Percentiles rank a stretch among this genome's conserved stretches.
Conservation (phyloP, 2,329 filamentous ascomycete genomes). For the Geosmithia putterillii region DNA sequence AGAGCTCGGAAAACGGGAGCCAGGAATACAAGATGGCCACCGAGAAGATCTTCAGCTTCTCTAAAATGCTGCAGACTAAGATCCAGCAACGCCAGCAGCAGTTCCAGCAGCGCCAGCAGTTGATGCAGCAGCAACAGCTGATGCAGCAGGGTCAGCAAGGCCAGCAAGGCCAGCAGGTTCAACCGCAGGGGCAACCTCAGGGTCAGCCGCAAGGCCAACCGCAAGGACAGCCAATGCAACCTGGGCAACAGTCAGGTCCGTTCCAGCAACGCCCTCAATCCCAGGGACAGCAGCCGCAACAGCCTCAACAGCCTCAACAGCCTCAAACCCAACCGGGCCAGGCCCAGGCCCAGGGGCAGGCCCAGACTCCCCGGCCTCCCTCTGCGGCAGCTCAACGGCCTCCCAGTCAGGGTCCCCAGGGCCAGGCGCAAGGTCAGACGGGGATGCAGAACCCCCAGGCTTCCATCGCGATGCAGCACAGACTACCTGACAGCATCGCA, state of each 20-base stretch:
- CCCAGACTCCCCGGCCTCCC: slow-evolving; percentile 5
- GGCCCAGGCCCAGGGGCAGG: slow-evolving; percentile 7
- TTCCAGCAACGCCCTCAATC: slow-evolving; percentile 7
- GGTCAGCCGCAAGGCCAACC: slow-evolving; percentile 11
- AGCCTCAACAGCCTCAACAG: slow-evolving; percentile 4
- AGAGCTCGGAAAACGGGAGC: slow-evolving; percentile 33
- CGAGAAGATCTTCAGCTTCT: slow-evolving; percentile 48
- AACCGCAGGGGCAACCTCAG: slow-evolving; percentile 3
- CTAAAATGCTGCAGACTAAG: slow-evolving; percentile 41
- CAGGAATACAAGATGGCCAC: slow-evolving; percentile 36
- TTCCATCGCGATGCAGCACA: neutral
- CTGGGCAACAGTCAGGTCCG: no score
- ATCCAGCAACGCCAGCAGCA: slow-evolving; percentile 27
- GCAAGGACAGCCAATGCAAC: slow-evolving; percentile 9
- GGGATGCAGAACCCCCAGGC: neutral
- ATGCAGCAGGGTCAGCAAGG: slow-evolving; percentile 11
- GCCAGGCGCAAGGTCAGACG: neutral
- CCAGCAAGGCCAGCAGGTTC: slow-evolving; percentile 12
- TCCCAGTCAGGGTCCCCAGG: neutral
- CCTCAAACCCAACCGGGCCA: neutral
- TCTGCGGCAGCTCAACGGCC: neutral
- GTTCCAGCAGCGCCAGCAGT: slow-evolving; percentile 18
- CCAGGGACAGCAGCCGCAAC: slow-evolving; percentile 10
- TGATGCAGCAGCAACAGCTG: slow-evolving; percentile 11
- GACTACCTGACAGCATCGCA: slow-evolving; percentile 1